phyloP scores from a whole-genome alignment of 805 yeast genomes.

The Kuraishia capsulata region DNA sequence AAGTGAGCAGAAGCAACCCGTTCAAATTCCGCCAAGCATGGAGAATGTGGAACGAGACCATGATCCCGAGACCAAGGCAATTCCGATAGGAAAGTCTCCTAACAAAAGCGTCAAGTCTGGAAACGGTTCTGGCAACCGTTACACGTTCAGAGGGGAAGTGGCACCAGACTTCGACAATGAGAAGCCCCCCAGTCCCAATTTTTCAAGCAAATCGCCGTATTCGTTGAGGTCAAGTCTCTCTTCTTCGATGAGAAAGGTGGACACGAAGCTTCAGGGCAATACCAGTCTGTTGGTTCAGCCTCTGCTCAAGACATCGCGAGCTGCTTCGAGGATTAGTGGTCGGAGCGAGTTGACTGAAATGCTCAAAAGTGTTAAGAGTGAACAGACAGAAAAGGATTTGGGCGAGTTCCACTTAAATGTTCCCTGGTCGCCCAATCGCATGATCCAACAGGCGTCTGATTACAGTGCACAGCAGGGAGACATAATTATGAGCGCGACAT shows the following conservation, averaged over 20 bases:
- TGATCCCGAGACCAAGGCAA: slow-evolving; percentile 5
- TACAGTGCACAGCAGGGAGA: slow-evolving; percentile 59
- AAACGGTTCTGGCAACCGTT: not conserved
- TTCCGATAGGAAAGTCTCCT: slow-evolving; percentile 3
- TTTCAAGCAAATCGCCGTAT: slow-evolving; percentile 7
- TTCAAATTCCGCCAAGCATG: too few species aligned
- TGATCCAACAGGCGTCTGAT: slow-evolving; percentile 42
- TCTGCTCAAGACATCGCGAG: slow-evolving; percentile 8
- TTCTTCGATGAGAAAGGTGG: slow-evolving; percentile 5
- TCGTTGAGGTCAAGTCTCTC: slow-evolving; percentile 7
- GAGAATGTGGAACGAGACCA: too few species aligned
- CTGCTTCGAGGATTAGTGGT: slow-evolving; percentile 12
- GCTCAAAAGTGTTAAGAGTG: slow-evolving; percentile 9
- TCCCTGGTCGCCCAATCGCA: slow-evolving; percentile 51
- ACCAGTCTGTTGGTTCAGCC: slow-evolving; percentile 9
- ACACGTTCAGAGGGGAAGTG: slow-evolving; percentile 20
- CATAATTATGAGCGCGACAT: slow-evolving; percentile 46
- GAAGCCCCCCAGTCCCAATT: slow-evolving; percentile 7
- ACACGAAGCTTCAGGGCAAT: slow-evolving; percentile 4
- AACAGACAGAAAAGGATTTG: too few species aligned
- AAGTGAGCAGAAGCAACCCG: too few species aligned
- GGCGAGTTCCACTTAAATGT: slow-evolving; percentile 6
- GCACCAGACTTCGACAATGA: slow-evolving; percentile 26
- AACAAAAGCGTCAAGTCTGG: not conserved
- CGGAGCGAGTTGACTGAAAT: slow-evolving; percentile 16